Base-by-base conservation (phyloP, 345 rosid genomes). In the Excoecaria cochinchinensis region DNA sequence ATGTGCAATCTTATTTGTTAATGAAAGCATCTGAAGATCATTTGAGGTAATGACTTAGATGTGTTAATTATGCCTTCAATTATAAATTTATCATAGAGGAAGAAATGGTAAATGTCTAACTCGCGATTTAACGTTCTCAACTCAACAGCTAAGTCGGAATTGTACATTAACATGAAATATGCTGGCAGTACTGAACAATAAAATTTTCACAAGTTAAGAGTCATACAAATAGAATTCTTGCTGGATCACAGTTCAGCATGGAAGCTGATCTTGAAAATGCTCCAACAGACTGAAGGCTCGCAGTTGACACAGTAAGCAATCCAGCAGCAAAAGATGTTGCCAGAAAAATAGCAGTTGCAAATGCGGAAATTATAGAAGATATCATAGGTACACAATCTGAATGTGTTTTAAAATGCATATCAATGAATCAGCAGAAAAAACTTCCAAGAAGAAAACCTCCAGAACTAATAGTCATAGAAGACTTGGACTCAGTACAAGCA, bases 221-320 rank as follows among this genome's bases (percentile, higher is more conserved):
- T 72, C 92, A 71, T 92, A 95, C 99, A 70, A 92, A 88, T 69
- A 95, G 94, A 79, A 79, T 89, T 80, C 97, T 88, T 4, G 92
- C 84, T 42, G 99, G 97, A 69, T 89, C 90, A 57, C 90, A 84
- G 39, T 84, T 82, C 81, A 86, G 78, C 74, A 79, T 78, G 24
- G 89, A 82, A 73, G 92, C 79, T 65, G 87, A 86, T 72, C 86
- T 79, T 74, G 91, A 79, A 79, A 91, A 90, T 75, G 94, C 95
- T 52, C 91, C 89, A 13, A 74, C 82, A 13, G 97, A 81, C 55
- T 81, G 89, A 76, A 95, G 99, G 84, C 89, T 90, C 72, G 97
- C 87, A 16, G 91, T 90, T 60, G 99, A 91, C 73, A 90, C 77
- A 61, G 97, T 87, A 66, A 92, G 92, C 75, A 95, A 87, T 38